Evolutionary conservation across 129 eudicot genomes (phyloP).

Genomic region (Flaveria ramosissima): DNA sequence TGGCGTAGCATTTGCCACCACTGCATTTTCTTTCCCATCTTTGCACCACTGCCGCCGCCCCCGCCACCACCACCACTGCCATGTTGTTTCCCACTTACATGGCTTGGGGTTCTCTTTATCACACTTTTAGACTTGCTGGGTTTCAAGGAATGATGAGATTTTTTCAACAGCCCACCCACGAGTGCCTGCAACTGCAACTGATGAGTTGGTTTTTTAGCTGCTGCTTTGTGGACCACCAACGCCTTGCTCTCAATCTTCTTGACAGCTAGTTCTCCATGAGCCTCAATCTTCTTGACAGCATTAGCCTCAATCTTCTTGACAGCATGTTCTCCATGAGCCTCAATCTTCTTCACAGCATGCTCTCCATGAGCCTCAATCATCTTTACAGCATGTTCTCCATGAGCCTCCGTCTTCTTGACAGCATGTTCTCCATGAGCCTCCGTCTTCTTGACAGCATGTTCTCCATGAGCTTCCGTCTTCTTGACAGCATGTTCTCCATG

Average conservation of each 20-base stretch:
- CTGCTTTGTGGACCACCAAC: conserved; percentile 18
- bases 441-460: not conserved
- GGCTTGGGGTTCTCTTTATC: not conserved
- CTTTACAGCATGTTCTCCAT: not conserved
- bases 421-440: not conserved
- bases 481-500: conserved; percentile 27
- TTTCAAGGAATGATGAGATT: conserved; percentile 39
- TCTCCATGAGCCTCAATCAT: conserved; percentile 30
- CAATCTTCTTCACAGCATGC: conserved; percentile 29
- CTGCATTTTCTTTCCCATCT: conserved; percentile 40
- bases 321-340: not conserved
- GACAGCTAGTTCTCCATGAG: conserved; percentile 3
- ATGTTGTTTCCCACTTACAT: conserved; percentile 11
- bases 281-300: not conserved
- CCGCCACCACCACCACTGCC: not conserved
- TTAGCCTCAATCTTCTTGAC: not conserved
- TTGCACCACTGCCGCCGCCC: conserved; percentile 12
- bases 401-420: not conserved
- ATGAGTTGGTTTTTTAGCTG: conserved; percentile 36
- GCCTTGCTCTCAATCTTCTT: not conserved
- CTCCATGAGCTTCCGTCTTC: conserved; percentile 17
- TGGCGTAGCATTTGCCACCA: conserved; percentile 54
- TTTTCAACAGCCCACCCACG: conserved; percentile 50
- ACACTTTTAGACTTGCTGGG: conserved; percentile 38
- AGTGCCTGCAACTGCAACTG: conserved; percentile 41